Evolutionary conservation across 75 land plant species (phyloP), one percentile per base, ranked within the genome.

Genomic region (Selaginella tamariscina): DNA sequence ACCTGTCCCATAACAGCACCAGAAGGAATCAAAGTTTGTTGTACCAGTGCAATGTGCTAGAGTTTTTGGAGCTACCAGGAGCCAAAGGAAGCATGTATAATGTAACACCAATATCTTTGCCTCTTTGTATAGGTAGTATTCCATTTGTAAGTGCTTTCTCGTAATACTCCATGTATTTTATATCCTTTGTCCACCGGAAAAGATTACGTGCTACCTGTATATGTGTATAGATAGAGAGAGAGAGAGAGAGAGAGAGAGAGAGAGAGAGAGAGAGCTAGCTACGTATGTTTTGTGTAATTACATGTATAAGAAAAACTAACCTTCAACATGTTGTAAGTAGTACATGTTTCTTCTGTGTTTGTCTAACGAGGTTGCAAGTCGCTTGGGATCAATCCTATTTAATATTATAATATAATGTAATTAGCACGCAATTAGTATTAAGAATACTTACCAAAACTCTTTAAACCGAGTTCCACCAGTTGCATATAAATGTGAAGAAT

Each of bases 1-100:
- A 94, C 98, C 96, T 70, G 96, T 86, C 2, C 98, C 98, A 79
- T 94, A 94, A 66, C 98, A 94, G 75, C 98, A 94, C 98, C 98
- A 94, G 49, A 94, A 89, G 21, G 88, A 77, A 33, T 87, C 70
- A 65, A 72, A 85, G 33, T 63, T 32, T 69, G 85, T 89, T n/a
- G 30, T 96, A 96, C 98, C 98, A 94, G 15, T 84, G 77, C 74
- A 89, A 88, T 55, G 82, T 83, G 67, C 79, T 79, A 32, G 11
- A 32, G 18, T 86, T 85, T 67, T 94, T 94, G 24, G 98, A 94
- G 30, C 32, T 68, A 68, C 96, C 98, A 56, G 74, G 83, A 8
- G 79, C 88, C 33, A 81, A 71, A 2, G 98, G 98, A 72, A 94
- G 86, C 96, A 94, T 89, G 71, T 94, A 94, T 27, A 94, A 83